Conservation (phyloP, 495 filamentous ascomycete species). For the Penicillium ochrochloron region DNA sequence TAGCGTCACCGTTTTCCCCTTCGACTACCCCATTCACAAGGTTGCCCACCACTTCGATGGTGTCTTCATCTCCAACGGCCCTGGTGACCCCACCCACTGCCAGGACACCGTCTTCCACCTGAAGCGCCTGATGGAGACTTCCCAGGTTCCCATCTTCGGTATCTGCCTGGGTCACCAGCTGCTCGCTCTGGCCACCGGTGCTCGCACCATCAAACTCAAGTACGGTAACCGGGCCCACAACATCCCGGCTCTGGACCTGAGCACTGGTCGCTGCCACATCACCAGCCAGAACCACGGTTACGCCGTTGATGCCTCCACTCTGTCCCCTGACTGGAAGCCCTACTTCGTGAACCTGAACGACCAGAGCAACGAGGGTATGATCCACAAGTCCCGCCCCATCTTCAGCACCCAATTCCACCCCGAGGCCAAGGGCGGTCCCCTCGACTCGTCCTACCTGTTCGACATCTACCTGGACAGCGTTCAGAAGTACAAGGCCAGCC, state of each 20-base stretch:
- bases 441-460: slow-evolving; percentile 93
- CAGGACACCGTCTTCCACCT: slow-evolving; percentile 91
- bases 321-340: slow-evolving; percentile 88
- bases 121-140: slow-evolving; percentile 82
- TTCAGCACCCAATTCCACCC: slow-evolving; percentile 99
- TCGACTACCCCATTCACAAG: slow-evolving; percentile 97
- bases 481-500: slow-evolving; percentile 81
- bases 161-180: slow-evolving; percentile 96
- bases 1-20: slow-evolving; percentile 90
- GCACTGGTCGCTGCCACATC: slow-evolving; percentile 96
- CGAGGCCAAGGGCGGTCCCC: slow-evolving; percentile 93
- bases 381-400: slow-evolving; percentile 93
- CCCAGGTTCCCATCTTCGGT: slow-evolving; percentile 91
- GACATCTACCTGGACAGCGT: slow-evolving; percentile 94
- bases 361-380: slow-evolving; percentile 92
- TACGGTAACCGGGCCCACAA: slow-evolving; percentile 99
- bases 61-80: slow-evolving; percentile 96
- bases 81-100: slow-evolving; percentile 97
- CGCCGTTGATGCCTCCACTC: slow-evolving; percentile 84
- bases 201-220: slow-evolving; percentile 89
- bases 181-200: slow-evolving; percentile 74
- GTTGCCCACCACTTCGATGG: slow-evolving; percentile 96
- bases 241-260: slow-evolving; percentile 92
- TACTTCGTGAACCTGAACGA: slow-evolving; percentile 99
- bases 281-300: slow-evolving; percentile 99